A percentile compares a stretch with the other conserved stretches of the same genome.
These are phyloP conservation scores for Liriodendron chinense DNA, from an alignment of 164 flowering plant species.

Conservation along the genomic window DNA sequence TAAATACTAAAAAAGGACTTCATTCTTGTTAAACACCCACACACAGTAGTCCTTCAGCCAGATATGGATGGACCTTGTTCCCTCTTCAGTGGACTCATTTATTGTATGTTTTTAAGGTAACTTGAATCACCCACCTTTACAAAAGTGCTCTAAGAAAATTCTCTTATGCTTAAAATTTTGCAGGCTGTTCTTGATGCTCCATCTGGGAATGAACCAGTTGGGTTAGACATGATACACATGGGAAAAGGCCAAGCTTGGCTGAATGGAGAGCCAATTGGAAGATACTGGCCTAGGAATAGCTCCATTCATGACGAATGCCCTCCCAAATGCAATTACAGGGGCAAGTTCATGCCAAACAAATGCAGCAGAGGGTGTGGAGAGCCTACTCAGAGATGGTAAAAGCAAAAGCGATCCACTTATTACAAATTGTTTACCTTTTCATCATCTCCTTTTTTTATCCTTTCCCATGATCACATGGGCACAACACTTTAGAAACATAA, in stretches of 20 bases:
- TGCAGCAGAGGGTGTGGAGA: slow-evolving; percentile 91
- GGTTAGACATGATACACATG: slow-evolving; percentile 92
- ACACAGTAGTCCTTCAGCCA: not conserved
- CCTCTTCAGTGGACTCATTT: not conserved
- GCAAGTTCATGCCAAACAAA: slow-evolving; percentile 82
- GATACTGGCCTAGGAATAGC: slow-evolving; percentile 86
- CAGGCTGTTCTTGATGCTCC: slow-evolving; percentile 85
- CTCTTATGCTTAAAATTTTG: slow-evolving; percentile 13
- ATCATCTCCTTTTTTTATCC: not conserved
- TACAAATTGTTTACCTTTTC: not conserved
- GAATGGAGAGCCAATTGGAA: slow-evolving; percentile 94
- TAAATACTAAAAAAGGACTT: too few species aligned
- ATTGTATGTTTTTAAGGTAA: not conserved
- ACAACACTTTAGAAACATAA: not conserved
- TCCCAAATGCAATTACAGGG: slow-evolving; percentile 76
- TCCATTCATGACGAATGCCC: slow-evolving; percentile 58
- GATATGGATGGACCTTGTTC: not conserved
- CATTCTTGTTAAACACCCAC: too few species aligned
- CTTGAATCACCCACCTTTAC: not conserved
- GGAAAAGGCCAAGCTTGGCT: slow-evolving; percentile 98
- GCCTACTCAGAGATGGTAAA: slow-evolving; percentile 96
- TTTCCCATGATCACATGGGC: not conserved
- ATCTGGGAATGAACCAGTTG: slow-evolving; percentile 85
- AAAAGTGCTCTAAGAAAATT: not conserved
- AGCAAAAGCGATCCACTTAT: not conserved